phyloP scores from a whole-genome alignment of 225 moss, liverwort and hornwort species.

The Polytrichum commune region DNA sequence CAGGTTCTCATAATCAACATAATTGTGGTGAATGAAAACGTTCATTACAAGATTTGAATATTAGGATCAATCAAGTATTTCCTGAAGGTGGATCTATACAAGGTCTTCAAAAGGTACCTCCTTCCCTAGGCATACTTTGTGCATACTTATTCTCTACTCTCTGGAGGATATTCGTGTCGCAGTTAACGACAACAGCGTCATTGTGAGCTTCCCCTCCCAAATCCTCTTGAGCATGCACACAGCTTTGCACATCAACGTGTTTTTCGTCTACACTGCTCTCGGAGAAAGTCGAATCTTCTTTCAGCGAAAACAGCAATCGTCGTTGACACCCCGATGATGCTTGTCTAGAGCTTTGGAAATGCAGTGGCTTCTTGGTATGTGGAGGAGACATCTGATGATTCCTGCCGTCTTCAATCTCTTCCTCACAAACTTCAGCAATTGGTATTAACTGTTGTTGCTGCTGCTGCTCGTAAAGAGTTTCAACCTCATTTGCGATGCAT shows the following conservation, averaged over 20 bases:
- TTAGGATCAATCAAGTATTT: constrained; percentile 5
- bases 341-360: constrained; percentile 15
- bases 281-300: constrained; percentile 17
- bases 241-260: constrained; percentile 17
- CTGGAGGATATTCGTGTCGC: constrained; percentile 15
- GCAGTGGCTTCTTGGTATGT: constrained; percentile 11
- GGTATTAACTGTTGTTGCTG: background rate
- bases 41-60: constrained; percentile 6
- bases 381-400: constrained; percentile 8
- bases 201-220: constrained; percentile 16
- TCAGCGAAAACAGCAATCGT: constrained; percentile 30
- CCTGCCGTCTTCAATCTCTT: constrained; percentile 8
- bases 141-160: constrained; percentile 9
- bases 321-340: constrained; percentile 12
- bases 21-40: constrained; percentile 8
- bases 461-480: background rate
- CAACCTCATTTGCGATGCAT: too few relatives aligned
- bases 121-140: constrained; percentile 3
- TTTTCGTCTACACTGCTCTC: constrained; percentile 40
- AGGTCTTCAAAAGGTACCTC: constrained; percentile 8
- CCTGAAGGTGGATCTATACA: background rate
- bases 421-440: constrained; percentile 5
- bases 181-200: constrained; percentile 12
- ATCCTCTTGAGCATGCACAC: constrained; percentile 15
- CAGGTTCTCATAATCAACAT: constrained; percentile 14